Evolutionary conservation across 2,329 filamentous ascomycete genomes (phyloP), one percentile per base, ranked within the genome.

Genomic region (Dothistroma septosporum): DNA sequence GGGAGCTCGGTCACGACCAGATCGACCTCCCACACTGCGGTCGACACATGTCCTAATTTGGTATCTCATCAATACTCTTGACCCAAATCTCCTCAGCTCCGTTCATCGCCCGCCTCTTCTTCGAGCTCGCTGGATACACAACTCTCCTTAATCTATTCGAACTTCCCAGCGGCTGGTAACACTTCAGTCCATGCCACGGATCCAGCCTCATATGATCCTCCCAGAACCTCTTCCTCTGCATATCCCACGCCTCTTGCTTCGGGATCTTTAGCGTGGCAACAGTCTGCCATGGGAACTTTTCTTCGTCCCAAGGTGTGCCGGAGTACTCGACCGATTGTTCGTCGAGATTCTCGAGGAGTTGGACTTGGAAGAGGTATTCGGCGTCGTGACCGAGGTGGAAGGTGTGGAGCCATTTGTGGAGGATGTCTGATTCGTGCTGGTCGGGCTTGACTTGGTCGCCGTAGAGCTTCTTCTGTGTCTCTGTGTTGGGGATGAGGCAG

Each of bases 231-330:
- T 76, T 77, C 22, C 75, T 66, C 52, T 75, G 72, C 53, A 73
- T 70, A 54, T 75, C 72, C 54, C 77, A 79, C 19, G 71, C 75
- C 53, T 79, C 75, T 61, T 80, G 77, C 64, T 74, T 74, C 1
- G 75, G 76, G 12, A 78, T 70, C 19, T 72, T 66, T 14, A 78
- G 64, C 28, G 68, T 74, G 1, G 76, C 79, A 6, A 82, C 74
- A 1, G 76, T 78, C 63, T 81, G 76, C 70, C 75, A 81, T 1
- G 78, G 79, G 58, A 78, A 81, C 52, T 78, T 80, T 41, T 76
- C 74, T 3, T 73, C 69, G 52, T 82, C 78, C 79, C 79, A 82
- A 7, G 74, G 69, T 22, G 69, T 76, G 11, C 78, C 76, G 14
- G 73, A 72, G 58, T 78, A 77, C 60, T 80, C 76, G n/a, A 79